A percentile compares a stretch with the other conserved stretches of the same genome.
phyloP scores from a whole-genome alignment of 2,329 filamentous ascomycete species.

The Aspergillus neoniger region DNA sequence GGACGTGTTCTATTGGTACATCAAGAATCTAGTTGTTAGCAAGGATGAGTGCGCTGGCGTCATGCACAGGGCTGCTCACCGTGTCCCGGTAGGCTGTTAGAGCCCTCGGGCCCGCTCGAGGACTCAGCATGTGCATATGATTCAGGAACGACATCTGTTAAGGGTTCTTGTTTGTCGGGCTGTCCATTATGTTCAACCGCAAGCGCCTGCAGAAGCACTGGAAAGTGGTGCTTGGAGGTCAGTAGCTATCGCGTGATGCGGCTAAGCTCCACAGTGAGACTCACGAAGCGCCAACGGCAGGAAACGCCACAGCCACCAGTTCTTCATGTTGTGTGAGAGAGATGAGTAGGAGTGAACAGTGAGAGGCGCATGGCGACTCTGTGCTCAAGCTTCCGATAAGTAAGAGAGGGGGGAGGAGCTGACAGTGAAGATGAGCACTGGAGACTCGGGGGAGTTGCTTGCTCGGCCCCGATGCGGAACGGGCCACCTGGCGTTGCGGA shows the following conservation, averaged over 20 bases:
- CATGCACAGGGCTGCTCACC: constrained; percentile 27
- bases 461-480: constrained; percentile 20
- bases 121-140: constrained; percentile 25
- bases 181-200: constrained; percentile 27
- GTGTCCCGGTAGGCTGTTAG: constrained; percentile 27
- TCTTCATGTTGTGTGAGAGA: constrained; percentile 38
- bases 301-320: constrained; percentile 32
- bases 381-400: constrained; percentile 4
- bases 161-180: constrained; percentile 19
- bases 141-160: constrained; percentile 23
- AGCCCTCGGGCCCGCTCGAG: constrained; percentile 18
- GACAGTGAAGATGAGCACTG: neutral
- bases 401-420: neutral
- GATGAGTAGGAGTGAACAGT: constrained; percentile 20
- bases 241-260: constrained; percentile 20
- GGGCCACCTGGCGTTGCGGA: constrained; percentile 43
- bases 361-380: constrained; percentile 39
- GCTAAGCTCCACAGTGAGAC: constrained; percentile 15
- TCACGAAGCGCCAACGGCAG: constrained; percentile 39
- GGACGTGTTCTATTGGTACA: constrained; percentile 32
- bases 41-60: neutral
- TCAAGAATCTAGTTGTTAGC: neutral
- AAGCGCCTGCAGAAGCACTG: constrained; percentile 38
- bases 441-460: neutral
- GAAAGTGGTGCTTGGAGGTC: constrained; percentile 14